phyloP scores from a whole-genome alignment of 139 green algal genomes.

The Chlamydomonas sp. region DNA sequence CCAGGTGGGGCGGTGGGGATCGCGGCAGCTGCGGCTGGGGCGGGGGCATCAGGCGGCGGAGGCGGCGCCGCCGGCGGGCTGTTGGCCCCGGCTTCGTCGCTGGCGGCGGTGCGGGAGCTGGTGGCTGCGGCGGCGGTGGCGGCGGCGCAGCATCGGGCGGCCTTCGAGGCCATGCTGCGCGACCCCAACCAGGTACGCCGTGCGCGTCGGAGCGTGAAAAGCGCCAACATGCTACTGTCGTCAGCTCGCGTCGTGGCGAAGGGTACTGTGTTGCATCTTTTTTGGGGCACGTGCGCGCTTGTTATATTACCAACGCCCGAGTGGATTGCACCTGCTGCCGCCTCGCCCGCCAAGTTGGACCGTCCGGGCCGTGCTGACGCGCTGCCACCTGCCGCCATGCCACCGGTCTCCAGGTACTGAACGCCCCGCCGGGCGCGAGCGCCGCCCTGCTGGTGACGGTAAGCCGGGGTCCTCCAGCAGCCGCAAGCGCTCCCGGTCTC shows the following conservation, averaged over 20 bases:
- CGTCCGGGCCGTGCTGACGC: no score
- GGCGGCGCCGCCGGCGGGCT: not conserved
- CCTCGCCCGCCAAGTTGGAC: no score
- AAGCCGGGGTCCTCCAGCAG: no score
- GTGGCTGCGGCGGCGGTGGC: conserved; percentile 24
- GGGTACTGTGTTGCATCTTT: no score
- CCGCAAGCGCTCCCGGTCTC: not conserved
- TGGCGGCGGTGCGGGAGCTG: conserved; percentile 17
- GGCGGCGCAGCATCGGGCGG: conserved; percentile 36
- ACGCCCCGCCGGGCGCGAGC: no score
- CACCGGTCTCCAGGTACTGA: not conserved
- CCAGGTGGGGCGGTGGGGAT: not conserved
- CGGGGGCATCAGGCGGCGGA: not conserved
- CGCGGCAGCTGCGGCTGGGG: not conserved
- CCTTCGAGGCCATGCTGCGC: conserved; percentile 29
- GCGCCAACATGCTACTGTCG: not conserved
- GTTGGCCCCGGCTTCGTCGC: not conserved
- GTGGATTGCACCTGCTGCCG: no score
- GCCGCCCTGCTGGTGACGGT: no score
- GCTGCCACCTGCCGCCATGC: no score
- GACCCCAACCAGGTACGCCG: conserved; percentile 18
- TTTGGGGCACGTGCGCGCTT: no score
- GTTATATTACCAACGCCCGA: no score
- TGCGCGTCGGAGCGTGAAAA: not conserved
- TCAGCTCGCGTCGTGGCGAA: not conserved